Evolutionary conservation across 192 early-diverging fungal species (phyloP).

Genomic region (Entomortierella beljakovae): DNA sequence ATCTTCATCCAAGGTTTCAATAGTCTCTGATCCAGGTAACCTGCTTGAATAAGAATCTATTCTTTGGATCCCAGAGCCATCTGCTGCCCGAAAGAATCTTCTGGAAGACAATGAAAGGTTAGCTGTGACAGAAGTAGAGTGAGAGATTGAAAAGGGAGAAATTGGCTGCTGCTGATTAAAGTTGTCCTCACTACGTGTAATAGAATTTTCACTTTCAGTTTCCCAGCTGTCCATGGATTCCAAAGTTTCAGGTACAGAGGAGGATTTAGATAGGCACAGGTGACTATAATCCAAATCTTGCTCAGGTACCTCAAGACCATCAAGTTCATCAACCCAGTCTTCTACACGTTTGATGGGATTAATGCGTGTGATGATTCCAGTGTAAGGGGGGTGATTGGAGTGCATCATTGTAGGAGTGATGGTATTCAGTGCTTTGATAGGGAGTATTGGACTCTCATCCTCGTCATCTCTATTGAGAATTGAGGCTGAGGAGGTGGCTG

Average conservation of each 20-base stretch:
- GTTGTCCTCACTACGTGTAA: neutral
- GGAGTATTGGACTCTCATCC: neutral
- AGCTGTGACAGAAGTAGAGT: neutral
- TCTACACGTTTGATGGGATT: constrained; percentile 47
- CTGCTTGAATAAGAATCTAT: neutral
- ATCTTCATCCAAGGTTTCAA: constrained; percentile 41
- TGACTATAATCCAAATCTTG: constrained; percentile 38
- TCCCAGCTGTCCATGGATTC: constrained; percentile 37
- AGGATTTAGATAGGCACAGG: constrained; percentile 32
- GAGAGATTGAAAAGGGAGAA: neutral
- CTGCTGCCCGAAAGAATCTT: neutral
- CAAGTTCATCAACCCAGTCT: constrained; percentile 47
- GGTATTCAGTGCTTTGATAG: constrained; percentile 32
- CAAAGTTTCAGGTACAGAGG: constrained; percentile 10
- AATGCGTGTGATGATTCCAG: constrained; percentile 43
- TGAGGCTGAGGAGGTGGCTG: constrained; percentile 12
- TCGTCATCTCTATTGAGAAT: constrained; percentile 3
- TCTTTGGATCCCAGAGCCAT: neutral
- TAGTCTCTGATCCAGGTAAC: constrained; percentile 2
- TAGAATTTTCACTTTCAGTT: constrained; percentile 28
- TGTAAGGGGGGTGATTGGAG: constrained; percentile 29
- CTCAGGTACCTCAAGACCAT: constrained; percentile 43
- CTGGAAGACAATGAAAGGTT: neutral
- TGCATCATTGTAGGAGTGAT: constrained; percentile 52
- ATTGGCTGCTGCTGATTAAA: neutral